Evolutionary conservation across 23 red algal genomes (phyloP).

Genomic region (Gracilaria caudata): DNA sequence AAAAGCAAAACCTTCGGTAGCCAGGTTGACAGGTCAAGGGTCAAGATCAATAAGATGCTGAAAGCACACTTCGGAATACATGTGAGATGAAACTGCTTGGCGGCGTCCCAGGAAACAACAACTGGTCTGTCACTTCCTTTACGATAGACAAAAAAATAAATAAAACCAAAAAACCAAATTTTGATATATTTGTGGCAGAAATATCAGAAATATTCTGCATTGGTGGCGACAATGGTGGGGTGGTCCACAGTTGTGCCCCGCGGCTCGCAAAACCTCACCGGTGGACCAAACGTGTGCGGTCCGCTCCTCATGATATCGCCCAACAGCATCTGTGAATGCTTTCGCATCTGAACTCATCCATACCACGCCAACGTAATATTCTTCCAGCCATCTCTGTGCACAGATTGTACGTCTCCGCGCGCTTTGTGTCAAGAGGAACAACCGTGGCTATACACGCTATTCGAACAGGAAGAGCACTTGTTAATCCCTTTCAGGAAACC

Average conservation of each 20-base stretch:
- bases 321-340: neutral
- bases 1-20: neutral
- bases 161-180: too few species aligned
- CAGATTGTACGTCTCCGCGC: neutral
- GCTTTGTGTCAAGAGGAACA: neutral
- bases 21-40: neutral
- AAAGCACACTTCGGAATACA: too few species aligned
- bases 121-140: too few species aligned
- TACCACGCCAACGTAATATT: neutral
- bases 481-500: neutral
- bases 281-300: neutral
- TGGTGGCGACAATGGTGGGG: too few species aligned
- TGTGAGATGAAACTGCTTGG: too few species aligned
- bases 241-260: too few species aligned
- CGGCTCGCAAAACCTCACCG: too few species aligned
- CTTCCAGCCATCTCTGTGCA: neutral
- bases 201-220: too few species aligned
- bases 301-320: neutral
- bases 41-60: too few species aligned
- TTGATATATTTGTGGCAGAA: too few species aligned
- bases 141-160: too few species aligned
- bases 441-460: neutral
- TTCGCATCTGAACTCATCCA: constrained; percentile 1
- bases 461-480: neutral
- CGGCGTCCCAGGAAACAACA: too few species aligned